phyloP scores from a whole-genome alignment of 2,329 filamentous ascomycete species.

The Lasiodiplodia gonubiensis region DNA sequence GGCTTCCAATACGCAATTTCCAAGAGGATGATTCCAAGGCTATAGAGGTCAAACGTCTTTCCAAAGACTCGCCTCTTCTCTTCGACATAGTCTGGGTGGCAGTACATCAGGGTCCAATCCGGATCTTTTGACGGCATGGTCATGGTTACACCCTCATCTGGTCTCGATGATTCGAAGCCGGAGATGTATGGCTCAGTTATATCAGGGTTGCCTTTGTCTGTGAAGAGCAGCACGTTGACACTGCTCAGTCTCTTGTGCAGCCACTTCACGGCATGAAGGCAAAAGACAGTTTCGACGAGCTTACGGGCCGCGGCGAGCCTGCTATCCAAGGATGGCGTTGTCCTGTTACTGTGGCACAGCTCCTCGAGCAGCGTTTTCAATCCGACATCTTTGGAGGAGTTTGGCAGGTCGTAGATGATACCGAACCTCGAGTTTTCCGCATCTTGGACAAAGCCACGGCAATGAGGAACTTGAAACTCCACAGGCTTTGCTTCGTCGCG shows the following conservation, averaged over 20 bases:
- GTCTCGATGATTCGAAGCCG: not conserved
- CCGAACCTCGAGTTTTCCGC: not conserved
- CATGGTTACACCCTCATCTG: not conserved
- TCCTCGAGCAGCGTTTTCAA: not conserved
- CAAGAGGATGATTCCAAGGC: not conserved
- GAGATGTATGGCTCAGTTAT: not conserved
- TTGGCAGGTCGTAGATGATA: not conserved
- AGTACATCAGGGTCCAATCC: not conserved
- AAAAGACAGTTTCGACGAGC: not conserved
- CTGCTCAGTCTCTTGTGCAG: not conserved
- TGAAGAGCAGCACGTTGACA: not conserved
- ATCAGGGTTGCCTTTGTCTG: not conserved
- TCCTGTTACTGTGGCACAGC: not conserved
- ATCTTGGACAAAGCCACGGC: not conserved
- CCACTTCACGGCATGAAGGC: not conserved
- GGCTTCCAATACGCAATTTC: not conserved
- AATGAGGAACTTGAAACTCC: not conserved
- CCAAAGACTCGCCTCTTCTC: not conserved
- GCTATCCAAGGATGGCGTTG: not conserved
- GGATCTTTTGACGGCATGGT: not conserved
- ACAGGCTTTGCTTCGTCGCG: not conserved
- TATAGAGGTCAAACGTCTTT: not conserved
- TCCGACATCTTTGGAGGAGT: not conserved
- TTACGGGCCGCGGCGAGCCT: not conserved
- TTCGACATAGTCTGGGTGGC: not conserved